Base-by-base conservation (phyloP, 2,329 filamentous ascomycete species). In the Celoporthe dispersa region DNA sequence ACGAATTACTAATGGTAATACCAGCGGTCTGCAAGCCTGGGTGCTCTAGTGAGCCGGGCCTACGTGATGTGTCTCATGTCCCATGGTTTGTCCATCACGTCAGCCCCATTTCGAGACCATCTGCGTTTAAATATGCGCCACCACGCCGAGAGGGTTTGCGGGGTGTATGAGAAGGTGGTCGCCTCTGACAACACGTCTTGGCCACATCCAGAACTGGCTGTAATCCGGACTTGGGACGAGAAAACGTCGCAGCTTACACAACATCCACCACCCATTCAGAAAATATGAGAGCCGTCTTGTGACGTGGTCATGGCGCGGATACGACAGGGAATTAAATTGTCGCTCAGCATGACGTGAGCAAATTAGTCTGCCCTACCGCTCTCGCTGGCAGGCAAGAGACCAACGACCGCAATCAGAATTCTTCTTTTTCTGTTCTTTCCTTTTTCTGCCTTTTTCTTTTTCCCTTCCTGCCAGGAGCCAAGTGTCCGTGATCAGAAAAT, bases 341-440 rank as follows among this genome's bases (percentile, higher is more conserved):
- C 41, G 12, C n/a, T 19, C 62, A 64, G 62, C 28, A 44, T 64
- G 62, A 64, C 62, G 62, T 51, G 44, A 53, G 60, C 60, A 63
- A n/a, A 31, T 37, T 37, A 22, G 35, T 19, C 8, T 19, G 6
- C 25, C 28, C 2, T 31, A 14, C 12, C 25, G 14, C 53, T 28
- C 22, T 63, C 60, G 11, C 19, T 31, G 22, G 35, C 35, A 41
- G 60, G n/a, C 60, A 63, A 28, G 37, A 28, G 60, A 63, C 60
- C n/a, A 44, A 37, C n/a, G 33, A 39, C 59, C 60, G 19, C 31
- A n/a, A 19, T 25, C 31, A n/a, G 33, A 31, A 5, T 7, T 6
- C 11, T 11, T 11, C 9, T 57, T 55, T 25, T 31, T 16, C 14
- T 31, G n/a, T 57, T 57, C 28, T 31, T 57, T 19, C 14, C 12